phyloP scores from a whole-genome alignment of 306 rosid genomes.

The Cucumis sativus region Cucumber_9930_V3 NC_026659.2:26714001-26714500 shows the following conservation, averaged over 20 bases:
- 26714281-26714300: constrained; percentile 29
- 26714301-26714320: constrained; percentile 25
- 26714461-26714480: constrained; percentile 6
- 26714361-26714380: constrained; percentile 2
- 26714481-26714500: constrained; percentile 15
- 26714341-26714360: constrained; percentile 10
- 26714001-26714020: constrained; percentile 12
- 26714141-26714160: constrained; percentile 18
- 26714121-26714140: constrained; percentile 61
- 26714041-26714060: constrained; percentile 20
- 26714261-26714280: constrained; percentile 23
- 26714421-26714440: constrained; percentile 4
- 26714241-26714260: constrained; percentile 15
- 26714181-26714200: constrained; percentile 88
- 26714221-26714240: constrained; percentile 37
- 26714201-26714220: constrained; percentile 46
- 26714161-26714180: constrained; percentile 65
- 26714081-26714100: constrained; percentile 38
- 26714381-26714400: constrained; percentile 12
- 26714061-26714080: constrained; percentile 71
- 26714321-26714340: constrained; percentile 15
- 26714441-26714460: constrained; percentile 6
- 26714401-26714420: constrained; percentile 11
- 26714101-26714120: constrained; percentile 43
- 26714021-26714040: constrained; percentile 9